Percentiles rank a stretch among this genome's conserved stretches.
phyloP scores from a whole-genome alignment of 164 flowering plant species.

The Saururus chinensis region DNA sequence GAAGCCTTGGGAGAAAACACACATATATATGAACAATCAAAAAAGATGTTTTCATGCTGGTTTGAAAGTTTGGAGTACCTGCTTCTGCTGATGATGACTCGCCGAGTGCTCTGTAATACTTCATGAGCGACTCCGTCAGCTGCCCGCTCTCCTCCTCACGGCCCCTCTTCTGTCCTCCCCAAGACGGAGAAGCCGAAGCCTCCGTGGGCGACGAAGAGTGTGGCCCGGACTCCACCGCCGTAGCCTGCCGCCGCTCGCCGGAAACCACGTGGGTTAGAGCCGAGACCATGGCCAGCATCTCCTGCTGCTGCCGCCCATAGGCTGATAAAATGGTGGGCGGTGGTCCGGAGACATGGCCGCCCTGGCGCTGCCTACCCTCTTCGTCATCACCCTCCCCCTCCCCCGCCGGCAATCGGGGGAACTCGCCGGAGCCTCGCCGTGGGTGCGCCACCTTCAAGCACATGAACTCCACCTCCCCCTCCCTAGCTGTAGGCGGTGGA shows the following conservation, averaged over 20 bases:
- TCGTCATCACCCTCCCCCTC: background rate
- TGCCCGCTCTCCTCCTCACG: conserved; percentile 16
- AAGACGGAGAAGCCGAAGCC: conserved; percentile 10
- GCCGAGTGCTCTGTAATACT: conserved; percentile 7
- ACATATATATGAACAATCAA: too few species aligned
- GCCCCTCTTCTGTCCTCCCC: conserved; percentile 20
- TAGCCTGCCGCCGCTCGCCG: conserved; percentile 12
- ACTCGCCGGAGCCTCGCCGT: background rate
- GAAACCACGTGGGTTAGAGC: conserved; percentile 46
- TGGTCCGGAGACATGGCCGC: background rate
- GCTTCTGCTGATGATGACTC: conserved; percentile 6
- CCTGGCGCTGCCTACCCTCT: background rate
- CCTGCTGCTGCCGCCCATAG: conserved; percentile 18
- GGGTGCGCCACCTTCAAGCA: background rate
- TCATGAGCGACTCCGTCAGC: conserved; percentile 1
- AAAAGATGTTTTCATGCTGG: background rate
- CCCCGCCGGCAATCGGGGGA: background rate
- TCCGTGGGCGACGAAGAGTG: background rate
- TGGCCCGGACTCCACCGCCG: background rate
- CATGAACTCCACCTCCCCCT: background rate
- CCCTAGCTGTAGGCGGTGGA: background rate
- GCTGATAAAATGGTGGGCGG: background rate
- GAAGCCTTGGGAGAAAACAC: too few species aligned
- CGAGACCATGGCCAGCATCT: conserved; percentile 46
- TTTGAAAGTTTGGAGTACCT: conserved; percentile 3